A percentile compares a stretch with the other conserved stretches of the same genome.
phyloP scores from a whole-genome alignment of 2,329 filamentous ascomycete species.

The Xylariaceae sp. region DNA sequence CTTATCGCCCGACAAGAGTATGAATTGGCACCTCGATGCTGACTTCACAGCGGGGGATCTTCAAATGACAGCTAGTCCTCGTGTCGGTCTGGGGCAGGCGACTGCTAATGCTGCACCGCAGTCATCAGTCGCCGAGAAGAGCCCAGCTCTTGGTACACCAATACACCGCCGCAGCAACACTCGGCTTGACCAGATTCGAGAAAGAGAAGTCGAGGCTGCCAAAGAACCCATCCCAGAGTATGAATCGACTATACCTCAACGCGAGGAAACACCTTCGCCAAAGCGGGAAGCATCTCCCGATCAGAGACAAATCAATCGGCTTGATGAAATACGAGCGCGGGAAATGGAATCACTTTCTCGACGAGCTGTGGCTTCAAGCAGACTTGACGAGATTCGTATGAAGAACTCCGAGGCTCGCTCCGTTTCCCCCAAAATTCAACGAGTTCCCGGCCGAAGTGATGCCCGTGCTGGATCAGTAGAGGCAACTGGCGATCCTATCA shows the following conservation, averaged over 20 bases:
- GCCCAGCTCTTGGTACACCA: conserved; percentile 7
- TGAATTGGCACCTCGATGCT: conserved; percentile 52
- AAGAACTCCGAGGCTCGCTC: conserved; percentile 39
- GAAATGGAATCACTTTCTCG: conserved; percentile 42
- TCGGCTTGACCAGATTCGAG: conserved; percentile 31
- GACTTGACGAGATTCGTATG: conserved; percentile 49
- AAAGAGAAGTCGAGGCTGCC: conserved; percentile 29
- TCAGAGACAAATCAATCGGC: conserved; percentile 34
- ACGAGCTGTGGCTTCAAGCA: conserved; percentile 43
- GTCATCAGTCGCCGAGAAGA: conserved; percentile 3
- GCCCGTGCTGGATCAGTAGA: conserved; percentile 6
- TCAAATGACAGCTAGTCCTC: conserved; percentile 53
- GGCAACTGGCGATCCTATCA: conserved; percentile 2
- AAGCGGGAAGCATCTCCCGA: neutral
- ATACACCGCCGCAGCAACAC: conserved; percentile 28
- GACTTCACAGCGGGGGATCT: conserved; percentile 55
- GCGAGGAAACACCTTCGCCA: neutral
- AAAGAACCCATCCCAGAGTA: conserved; percentile 20
- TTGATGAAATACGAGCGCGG: conserved; percentile 44
- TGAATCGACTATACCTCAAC: conserved; percentile 4
- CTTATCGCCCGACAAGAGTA: conserved; percentile 46
- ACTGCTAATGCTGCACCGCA: conserved; percentile 14
- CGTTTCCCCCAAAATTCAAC: conserved; percentile 36
- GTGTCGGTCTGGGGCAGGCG: conserved; percentile 36
- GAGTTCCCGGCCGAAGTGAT: conserved; percentile 25